Base-by-base conservation (phyloP, 768 basidiomycete genomes). In the Kwoniella sp. region DNA sequence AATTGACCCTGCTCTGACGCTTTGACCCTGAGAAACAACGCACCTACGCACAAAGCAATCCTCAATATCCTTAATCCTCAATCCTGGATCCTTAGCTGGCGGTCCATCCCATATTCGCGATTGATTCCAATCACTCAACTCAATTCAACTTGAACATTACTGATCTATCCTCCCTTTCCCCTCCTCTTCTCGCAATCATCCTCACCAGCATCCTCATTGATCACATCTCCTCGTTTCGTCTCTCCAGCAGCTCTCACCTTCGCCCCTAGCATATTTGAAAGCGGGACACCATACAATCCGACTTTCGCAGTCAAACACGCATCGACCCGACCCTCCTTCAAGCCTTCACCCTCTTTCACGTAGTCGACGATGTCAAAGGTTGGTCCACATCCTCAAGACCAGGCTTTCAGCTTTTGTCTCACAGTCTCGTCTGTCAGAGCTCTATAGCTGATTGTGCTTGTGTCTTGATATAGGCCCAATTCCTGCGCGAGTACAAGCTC, bases 401-500 rank as follows among this genome's bases (percentile, higher is more conserved):
- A 37, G 34, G 34, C 34, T 13, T 7, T 37, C 7, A 37, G 34
- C 34, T 37, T 37, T 13, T 13, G 34, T 37, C 34, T 7, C 7
- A 37, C 5, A 13, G 34, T 37, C 7, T 7, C 13, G 13, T 37
- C 13, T 37, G 5, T 13, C 7, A 37, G 13, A 37, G 7, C 13
- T 37, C 7, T 13, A 13, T 17, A 34, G 57, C 57, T 58, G 57
- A 58, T 17, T 15, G n/a, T 55, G n/a, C 22, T 48, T 25, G 11
- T 45, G 20, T 58, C 57, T 29, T 26, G 5, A 7, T 29, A 20
- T 55, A 82, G 80, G 81, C 81, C 31, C 81, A 82, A 58, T 82
- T 83, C 84, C 83, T 98, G 82, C 85, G 94, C 75, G 95, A 98
- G 81, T 98, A 98, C 84, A 97, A 97, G 85, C 88, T 97, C 65